These are phyloP conservation scores for Millerago galiae DNA, from an alignment of 805 yeast genomes.

Conservation along the genomic window DNA sequence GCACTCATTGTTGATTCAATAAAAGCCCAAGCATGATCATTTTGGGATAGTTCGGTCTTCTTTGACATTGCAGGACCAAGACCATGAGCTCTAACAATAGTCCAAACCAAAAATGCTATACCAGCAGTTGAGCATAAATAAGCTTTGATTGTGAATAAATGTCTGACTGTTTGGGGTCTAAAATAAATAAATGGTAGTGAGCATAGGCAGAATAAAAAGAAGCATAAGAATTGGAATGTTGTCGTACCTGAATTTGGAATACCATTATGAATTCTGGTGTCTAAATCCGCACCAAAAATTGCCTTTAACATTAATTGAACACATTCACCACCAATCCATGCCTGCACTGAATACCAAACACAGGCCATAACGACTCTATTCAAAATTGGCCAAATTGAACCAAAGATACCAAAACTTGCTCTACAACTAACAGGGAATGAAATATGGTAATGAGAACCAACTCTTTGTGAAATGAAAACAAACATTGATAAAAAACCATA, in stretches of 20 bases:
- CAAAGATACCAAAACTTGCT: conserved; percentile 80
- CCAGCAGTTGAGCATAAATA: conserved; percentile 78
- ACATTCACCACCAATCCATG: conserved; percentile 81
- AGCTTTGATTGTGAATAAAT: conserved; percentile 79
- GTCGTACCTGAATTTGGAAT: conserved; percentile 55
- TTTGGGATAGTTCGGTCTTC: conserved; percentile 43
- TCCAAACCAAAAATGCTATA: conserved; percentile 76
- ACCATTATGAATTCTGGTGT: conserved; percentile 55
- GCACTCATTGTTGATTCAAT: conserved; percentile 72
- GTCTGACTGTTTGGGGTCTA: conserved; percentile 79
- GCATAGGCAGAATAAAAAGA: conserved; percentile 75
- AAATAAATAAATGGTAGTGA: conserved; percentile 77
- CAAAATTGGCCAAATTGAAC: conserved; percentile 80
- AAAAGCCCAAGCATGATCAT: conserved; percentile 76
- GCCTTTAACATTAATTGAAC: conserved; percentile 69
- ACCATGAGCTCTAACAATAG: conserved; percentile 73
- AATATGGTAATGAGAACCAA: conserved; percentile 75
- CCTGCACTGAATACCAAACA: conserved; percentile 85
- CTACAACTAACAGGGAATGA: conserved; percentile 81
- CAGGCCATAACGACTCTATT: conserved; percentile 84
- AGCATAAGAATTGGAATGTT: conserved; percentile 65
- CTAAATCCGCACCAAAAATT: conserved; percentile 62
- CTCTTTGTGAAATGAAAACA: conserved; percentile 64
- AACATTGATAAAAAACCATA: conserved; percentile 65
- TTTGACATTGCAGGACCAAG: conserved; percentile 65